Base-by-base conservation (phyloP, 352 stramenopile species). In the Pythium oligandrum region DNA sequence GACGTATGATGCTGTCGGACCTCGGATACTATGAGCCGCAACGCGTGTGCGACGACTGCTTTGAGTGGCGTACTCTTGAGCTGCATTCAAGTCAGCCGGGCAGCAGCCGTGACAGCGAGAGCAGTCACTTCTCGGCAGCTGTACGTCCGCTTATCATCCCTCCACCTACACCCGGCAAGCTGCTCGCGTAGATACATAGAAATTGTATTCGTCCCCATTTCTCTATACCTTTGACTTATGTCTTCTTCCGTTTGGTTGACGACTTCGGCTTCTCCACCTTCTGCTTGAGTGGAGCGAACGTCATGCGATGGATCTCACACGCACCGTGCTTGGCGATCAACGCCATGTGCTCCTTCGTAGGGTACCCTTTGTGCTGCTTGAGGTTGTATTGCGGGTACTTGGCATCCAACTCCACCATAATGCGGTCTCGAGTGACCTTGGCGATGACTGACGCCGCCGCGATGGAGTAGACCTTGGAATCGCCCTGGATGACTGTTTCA, bases 321-420 rank as follows among this genome's bases (percentile, higher is more conserved):
- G 93, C 78, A n/a, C 97, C 97, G 65, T 97, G 72, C 53, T 83
- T 73, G 36, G 67, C 60, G 40, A 99, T 92, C 26, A 85, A 77
- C 38, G 66, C 68, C 68, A 97, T 88, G 74, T 99, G 97, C 39
- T 78, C 88, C 12, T 58, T 72, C 10, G 96, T 99, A 7, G 88
- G 90, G 74, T 99, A 99, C 30, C 96, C 97, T 61, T 99, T 99
- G 79, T 99, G 93, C 68, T 98, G 86, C 34, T 83, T 83, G 33
- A 99, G 82, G 51, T 90, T 81, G 66, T 98, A 99, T 44, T 86
- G 57, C 32, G 96, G 96, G 73, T 93, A 99, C 56, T 96, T 60
- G 40, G 66, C 64, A 62, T 98, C 80, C 63, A 98, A 97, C 46
- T 88, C 77, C 48, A 95, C 66, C 96, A 99, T 99, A 40, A 99